Evolutionary conservation across 2,329 filamentous ascomycete genomes (phyloP), one percentile per base, ranked within the genome.

Genomic region (Cladosporium sp.): DNA sequence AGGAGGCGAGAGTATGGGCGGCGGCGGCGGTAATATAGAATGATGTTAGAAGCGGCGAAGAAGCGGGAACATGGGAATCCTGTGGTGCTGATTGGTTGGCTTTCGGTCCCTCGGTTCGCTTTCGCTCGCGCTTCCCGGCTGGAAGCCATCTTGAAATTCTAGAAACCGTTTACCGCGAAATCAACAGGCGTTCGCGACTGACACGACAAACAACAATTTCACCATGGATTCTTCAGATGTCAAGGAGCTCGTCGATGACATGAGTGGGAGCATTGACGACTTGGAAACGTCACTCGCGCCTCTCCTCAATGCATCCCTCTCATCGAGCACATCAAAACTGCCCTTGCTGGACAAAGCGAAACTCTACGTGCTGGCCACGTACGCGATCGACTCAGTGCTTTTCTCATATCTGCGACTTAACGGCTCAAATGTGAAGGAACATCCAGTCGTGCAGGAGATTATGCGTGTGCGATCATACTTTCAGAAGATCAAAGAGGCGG

Each of bases 301-400:
- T n/a, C 74, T 97, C 5, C 73, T 95, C 22, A 75, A 77, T 34
- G 77, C 78, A 46, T 70, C 79, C 1, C 73, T 96, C 41, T 75
- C 82, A 46, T 81, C 85, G 38, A 80, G 82, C 53, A 83, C 89
- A 4, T 84, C 83, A 52, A 89, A 89, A 66, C 77, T 97, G 28
- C 91, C 92, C 1, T 78, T 97, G n/a, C 78, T 98, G 56, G 92
- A 97, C 75, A 91, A 89, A 73, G 90, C 93, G 7, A 96, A 97
- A 73, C 83, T 96, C 55, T 89, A 95, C 67, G 85, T 93, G n/a
- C 77, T 95, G 16, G 78, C 85, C 48, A 86, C 89, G 14, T 98
- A 97, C 69, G 81, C 91, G 0, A 85, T 98, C 58, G 92, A 97
- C 66, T 95, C 91, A 0, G 75, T 95, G 9, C 74, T 98, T 7